Base-by-base conservation (phyloP, 352 stramenopile species). In the Globisporangium cylindrosporum region DNA sequence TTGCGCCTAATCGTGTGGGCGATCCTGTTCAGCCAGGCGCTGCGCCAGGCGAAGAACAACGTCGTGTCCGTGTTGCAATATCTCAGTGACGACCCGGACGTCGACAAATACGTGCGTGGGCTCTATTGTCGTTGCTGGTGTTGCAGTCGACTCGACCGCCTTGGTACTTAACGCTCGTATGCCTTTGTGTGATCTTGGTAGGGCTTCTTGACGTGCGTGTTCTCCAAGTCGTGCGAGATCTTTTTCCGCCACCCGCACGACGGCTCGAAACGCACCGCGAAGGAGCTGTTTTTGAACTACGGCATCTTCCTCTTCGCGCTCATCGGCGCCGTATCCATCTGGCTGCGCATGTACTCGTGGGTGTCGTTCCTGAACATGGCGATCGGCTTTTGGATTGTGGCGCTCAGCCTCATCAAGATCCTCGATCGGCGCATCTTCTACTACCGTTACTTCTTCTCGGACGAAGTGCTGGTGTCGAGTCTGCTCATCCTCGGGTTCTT, bases 391-490 rank as follows among this genome's bases (percentile, higher is more conserved):
- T 91, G 79, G 73, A 83, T 93, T 56, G 66, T 84, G 41, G 58
- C 73, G 59, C 74, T 93, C 20, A 89, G 80, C 63, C 68, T 92
- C 1, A 82, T 94, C 68, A 94, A 93, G 76, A 79, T 94, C 24
- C 67, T 94, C 25, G 86, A 96, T 62, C 88, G 85, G 15, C 88
- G 88, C 22, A 80, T 96, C 53, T 96, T 96, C 53, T 94, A 94
- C 75, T 96, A 96, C 59, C 88, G 88, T 3, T 91, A 92, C 70
- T 96, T 96, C 67, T 84, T 96, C 62, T 94, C 88, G 32, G 88
- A 96, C 64, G 87, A 96, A 72, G 87, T 94, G 64, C 77, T 96
- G 14, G 88, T 96, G 36, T 94, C 88, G 20, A 72, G 69, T 48
- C 60, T 93, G 51, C 73, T 96, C 49, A 93, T 96, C 54, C 69